Evolutionary conservation across 768 basidiomycete species (phyloP).

Genomic region (Russula emetica): DNA sequence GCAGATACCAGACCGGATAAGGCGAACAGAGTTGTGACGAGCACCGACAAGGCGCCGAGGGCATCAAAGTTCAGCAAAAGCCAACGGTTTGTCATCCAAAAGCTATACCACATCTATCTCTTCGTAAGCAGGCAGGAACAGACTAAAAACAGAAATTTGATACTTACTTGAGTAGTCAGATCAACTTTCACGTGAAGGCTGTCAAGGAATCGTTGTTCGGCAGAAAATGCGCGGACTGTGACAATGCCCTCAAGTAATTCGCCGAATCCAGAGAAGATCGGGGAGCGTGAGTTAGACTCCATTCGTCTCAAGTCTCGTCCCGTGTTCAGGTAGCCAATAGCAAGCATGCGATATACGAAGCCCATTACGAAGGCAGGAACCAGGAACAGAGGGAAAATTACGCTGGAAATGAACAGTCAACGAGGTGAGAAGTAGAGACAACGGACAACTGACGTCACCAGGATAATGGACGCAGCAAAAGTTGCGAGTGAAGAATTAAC

Average conservation of each 20-base stretch:
- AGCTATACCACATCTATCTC: conserved; percentile 71
- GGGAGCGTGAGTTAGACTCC: conserved; percentile 84
- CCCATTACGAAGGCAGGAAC: conserved; percentile 73
- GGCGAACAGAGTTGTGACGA: conserved; percentile 73
- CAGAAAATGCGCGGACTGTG: conserved; percentile 89
- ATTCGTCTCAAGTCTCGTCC: conserved; percentile 83
- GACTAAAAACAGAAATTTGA: not conserved
- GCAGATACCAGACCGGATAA: conserved; percentile 56
- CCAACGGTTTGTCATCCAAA: conserved; percentile 91
- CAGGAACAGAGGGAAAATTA: conserved; percentile 80
- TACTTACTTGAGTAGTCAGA: conserved; percentile 62
- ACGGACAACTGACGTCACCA: conserved; percentile 49
- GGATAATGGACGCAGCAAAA: conserved; percentile 72
- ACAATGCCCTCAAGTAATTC: conserved; percentile 85
- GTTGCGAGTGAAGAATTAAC: conserved; percentile 76
- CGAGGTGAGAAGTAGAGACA: conserved; percentile 26
- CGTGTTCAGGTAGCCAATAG: conserved; percentile 70
- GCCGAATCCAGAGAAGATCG: conserved; percentile 78
- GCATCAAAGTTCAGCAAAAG: conserved; percentile 77
- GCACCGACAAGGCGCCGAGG: conserved; percentile 67
- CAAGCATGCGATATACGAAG: conserved; percentile 63
- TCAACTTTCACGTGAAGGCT: conserved; percentile 71
- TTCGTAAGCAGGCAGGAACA: not conserved
- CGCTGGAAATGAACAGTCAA: conserved; percentile 35
- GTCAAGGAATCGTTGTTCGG: conserved; percentile 72